A percentile compares a stretch with the other conserved stretches of the same genome.
Evolutionary conservation across 148 eudicot genomes (phyloP).

Genomic region (Simmondsia chinensis): DNA sequence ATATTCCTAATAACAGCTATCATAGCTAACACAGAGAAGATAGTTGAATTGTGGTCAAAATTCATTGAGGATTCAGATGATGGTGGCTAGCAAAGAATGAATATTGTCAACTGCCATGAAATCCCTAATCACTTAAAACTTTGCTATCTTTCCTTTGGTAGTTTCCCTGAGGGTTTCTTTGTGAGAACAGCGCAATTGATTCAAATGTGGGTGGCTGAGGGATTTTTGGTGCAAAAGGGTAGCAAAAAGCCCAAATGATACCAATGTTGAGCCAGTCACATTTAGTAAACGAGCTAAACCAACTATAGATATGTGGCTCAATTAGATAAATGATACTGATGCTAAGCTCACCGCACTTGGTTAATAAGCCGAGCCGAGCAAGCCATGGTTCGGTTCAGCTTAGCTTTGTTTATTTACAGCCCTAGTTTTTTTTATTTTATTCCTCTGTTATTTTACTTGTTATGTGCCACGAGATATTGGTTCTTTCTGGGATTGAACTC

Average conservation of each 20-base stretch:
- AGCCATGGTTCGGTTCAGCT: too few relatives aligned
- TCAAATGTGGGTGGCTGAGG: slow-evolving; percentile 22
- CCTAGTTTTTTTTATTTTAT: too few relatives aligned
- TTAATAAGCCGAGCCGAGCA: too few relatives aligned
- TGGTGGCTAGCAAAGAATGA: neutral
- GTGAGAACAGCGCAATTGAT: slow-evolving; percentile 11
- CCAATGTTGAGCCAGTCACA: too few relatives aligned
- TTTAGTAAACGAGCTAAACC: too few relatives aligned
- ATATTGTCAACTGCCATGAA: neutral
- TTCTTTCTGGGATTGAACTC: too few relatives aligned
- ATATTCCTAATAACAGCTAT: slow-evolving; percentile 6
- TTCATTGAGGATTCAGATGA: neutral
- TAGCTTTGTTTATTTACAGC: too few relatives aligned
- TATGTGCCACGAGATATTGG: too few relatives aligned
- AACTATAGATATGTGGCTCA: too few relatives aligned
- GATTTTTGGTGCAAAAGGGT: slow-evolving; percentile 7
- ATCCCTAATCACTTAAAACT: neutral
- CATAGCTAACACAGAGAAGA: slow-evolving; percentile 2
- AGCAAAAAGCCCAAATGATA: neutral
- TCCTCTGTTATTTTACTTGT: too few relatives aligned
- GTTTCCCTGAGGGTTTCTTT: neutral
- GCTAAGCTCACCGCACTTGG: too few relatives aligned
- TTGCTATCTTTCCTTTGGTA: slow-evolving; percentile 13
- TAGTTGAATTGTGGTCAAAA: slow-evolving; percentile 3
- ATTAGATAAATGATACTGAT: too few relatives aligned